Conservation (phyloP, 1,284 basidiomycete genomes). For the Leccinum proximum region DNA sequence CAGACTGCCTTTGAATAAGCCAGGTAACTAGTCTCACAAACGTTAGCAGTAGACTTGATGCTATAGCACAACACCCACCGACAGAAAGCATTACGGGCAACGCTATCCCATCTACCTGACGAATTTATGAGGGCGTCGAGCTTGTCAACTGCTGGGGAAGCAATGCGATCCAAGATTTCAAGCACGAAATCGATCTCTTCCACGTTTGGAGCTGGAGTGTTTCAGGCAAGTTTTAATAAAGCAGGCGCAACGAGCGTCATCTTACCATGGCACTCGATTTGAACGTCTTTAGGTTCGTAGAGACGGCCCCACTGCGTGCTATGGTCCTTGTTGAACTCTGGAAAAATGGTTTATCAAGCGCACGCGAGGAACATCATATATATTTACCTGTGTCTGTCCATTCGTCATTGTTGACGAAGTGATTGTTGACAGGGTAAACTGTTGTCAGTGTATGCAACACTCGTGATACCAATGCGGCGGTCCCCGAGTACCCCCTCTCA, state of each 20-base stretch:
- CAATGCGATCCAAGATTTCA: slow-evolving; percentile 50
- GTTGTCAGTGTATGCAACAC: slow-evolving; percentile 76
- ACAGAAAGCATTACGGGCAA: slow-evolving; percentile 93
- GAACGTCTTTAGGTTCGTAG: slow-evolving; percentile 78
- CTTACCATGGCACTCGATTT: slow-evolving; percentile 87
- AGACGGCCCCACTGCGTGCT: slow-evolving; percentile 84
- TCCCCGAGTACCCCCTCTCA: slow-evolving; percentile 88
- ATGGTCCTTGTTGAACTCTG: slow-evolving; percentile 74
- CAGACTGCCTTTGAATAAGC: slow-evolving; percentile 65
- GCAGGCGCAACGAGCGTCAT: not conserved
- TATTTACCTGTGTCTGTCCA: slow-evolving; percentile 73
- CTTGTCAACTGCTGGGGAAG: slow-evolving; percentile 62
- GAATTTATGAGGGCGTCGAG: slow-evolving; percentile 64
- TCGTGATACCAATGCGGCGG: slow-evolving; percentile 78
- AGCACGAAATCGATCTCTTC: slow-evolving; percentile 84
- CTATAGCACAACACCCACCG: slow-evolving; percentile 44
- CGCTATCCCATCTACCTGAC: slow-evolving; percentile 61
- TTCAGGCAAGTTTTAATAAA: slow-evolving; percentile 2
- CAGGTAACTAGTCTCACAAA: slow-evolving; percentile 45
- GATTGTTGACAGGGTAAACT: slow-evolving; percentile 80
- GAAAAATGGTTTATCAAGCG: not conserved
- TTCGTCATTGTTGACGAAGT: slow-evolving; percentile 83
- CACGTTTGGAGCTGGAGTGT: slow-evolving; percentile 57
- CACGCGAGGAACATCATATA: slow-evolving; percentile 2
- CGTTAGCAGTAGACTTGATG: slow-evolving; percentile 3